Percentiles rank a stretch among this genome's conserved stretches.
Evolutionary conservation across 345 rosid genomes (phyloP).

Genomic region (Rhodomyrtus tomentosa): DNA sequence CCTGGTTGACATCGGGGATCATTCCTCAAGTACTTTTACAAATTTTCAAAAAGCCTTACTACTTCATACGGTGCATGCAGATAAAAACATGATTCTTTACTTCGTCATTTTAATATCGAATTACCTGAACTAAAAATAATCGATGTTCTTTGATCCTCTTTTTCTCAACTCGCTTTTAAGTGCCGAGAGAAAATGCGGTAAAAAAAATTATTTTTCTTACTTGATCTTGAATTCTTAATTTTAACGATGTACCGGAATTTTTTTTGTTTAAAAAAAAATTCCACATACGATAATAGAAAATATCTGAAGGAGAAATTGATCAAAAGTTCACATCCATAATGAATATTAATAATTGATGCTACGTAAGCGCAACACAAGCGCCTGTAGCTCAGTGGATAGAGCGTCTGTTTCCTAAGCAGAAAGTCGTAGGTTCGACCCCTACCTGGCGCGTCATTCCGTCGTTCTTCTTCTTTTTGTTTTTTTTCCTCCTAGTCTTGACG

Average conservation of each 20-base stretch:
- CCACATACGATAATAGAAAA: background rate
- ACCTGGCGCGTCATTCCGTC: slow-evolving; percentile 43
- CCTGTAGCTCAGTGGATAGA: slow-evolving; percentile 99
- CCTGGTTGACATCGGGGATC: slow-evolving; percentile 99
- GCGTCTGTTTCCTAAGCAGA: slow-evolving; percentile 98
- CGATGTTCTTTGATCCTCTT: fast-evolving
- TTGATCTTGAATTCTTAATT: background rate
- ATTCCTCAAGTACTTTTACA: slow-evolving; percentile 99
- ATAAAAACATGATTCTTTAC: too few species aligned
- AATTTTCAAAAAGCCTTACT: too few species aligned
- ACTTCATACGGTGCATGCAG: too few species aligned
- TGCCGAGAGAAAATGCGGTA: background rate
- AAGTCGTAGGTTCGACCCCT: slow-evolving; percentile 96
- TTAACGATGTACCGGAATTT: background rate
- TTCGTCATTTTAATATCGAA: background rate
- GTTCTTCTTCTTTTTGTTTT: background rate
- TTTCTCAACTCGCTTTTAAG: background rate
- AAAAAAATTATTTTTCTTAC: too few species aligned
- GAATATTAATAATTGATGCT: too few species aligned
- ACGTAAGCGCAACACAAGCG: slow-evolving; percentile 18
- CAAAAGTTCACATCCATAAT: too few species aligned
- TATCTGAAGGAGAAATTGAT: background rate
- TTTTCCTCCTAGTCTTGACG: background rate
- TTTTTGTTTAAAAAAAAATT: background rate
- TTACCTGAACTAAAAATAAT: background rate